Percentiles rank a stretch among this genome's conserved stretches.
Conservation (phyloP, 139 green algal species). For the Closterium sp. region DNA sequence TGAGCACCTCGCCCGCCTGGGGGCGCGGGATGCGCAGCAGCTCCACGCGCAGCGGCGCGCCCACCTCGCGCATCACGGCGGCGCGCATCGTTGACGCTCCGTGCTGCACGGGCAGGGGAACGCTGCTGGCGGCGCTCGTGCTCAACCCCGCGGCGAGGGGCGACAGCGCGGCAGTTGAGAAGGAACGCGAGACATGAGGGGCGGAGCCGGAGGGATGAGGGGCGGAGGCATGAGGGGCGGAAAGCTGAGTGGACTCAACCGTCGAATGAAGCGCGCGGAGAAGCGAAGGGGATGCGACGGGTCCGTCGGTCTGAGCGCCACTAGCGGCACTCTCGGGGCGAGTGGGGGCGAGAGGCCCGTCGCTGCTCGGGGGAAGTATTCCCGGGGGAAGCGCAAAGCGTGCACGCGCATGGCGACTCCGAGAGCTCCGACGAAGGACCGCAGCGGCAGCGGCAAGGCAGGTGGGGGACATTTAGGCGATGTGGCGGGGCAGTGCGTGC, state of each 20-base stretch:
- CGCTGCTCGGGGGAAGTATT: background rate
- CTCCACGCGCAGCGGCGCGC: constrained; percentile 26
- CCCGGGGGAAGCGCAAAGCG: background rate
- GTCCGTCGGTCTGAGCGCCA: background rate
- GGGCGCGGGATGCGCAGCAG: constrained; percentile 20
- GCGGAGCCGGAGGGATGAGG: background rate
- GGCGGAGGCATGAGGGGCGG: no score
- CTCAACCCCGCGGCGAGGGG: background rate
- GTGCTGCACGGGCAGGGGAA: background rate
- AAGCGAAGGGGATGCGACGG: background rate
- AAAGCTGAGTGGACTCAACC: no score
- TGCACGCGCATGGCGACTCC: background rate
- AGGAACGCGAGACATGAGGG: no score
- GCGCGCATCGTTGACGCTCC: constrained; percentile 10
- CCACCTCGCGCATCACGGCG: constrained; percentile 4
- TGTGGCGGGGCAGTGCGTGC: background rate
- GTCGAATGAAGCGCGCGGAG: background rate
- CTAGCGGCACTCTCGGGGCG: background rate
- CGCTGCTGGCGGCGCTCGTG: background rate
- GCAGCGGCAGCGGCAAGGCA: background rate
- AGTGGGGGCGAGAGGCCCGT: no score
- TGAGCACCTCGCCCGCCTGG: constrained; percentile 37
- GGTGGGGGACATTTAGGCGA: background rate
- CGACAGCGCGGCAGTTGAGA: background rate
- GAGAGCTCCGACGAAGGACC: background rate